Conservation (phyloP, 352 stramenopile genomes). For the Lagenidium giganteum region DNA sequence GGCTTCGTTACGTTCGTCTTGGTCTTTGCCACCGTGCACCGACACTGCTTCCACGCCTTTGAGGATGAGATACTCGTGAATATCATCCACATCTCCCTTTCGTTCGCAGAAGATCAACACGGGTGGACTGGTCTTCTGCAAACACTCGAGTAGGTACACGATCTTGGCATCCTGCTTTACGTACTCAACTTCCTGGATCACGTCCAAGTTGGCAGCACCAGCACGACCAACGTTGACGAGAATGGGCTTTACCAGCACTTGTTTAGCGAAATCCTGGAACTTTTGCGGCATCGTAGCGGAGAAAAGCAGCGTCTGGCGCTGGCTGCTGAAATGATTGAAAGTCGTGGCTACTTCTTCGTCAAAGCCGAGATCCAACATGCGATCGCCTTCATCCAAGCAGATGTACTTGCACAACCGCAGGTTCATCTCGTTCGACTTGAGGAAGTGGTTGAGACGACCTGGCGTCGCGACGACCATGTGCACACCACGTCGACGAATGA, state of each 20-base stretch:
- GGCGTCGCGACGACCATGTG: conserved; percentile 96
- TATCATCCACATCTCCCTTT: conserved; percentile 96
- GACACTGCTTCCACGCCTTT: conserved; percentile 92
- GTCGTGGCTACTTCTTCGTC: conserved; percentile 90
- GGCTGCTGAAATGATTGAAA: conserved; percentile 95
- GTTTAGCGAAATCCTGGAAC: conserved; percentile 97
- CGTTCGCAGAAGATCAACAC: conserved; percentile 97
- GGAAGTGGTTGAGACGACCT: conserved; percentile 92
- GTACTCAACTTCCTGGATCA: conserved; percentile 98
- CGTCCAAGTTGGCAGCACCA: conserved; percentile 96
- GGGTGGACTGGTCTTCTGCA: conserved; percentile 97
- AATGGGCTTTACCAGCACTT: conserved; percentile 91
- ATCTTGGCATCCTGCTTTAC: conserved; percentile 98
- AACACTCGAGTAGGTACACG: conserved; percentile 95
- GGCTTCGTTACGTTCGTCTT: conserved; percentile 94
- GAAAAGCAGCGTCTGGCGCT: conserved; percentile 97
- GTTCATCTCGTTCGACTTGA: conserved; percentile 92
- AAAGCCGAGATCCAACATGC: conserved; percentile 95
- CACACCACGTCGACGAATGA: conserved; percentile 80
- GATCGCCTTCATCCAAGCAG: conserved; percentile 96
- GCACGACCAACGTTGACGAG: conserved; percentile 97
- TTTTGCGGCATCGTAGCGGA: conserved; percentile 98
- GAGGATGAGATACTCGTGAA: conserved; percentile 97
- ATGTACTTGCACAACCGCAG: conserved; percentile 94
- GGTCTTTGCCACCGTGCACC: conserved; percentile 97